phyloP scores from a whole-genome alignment of 495 filamentous ascomycete genomes.

The Coniosporium apollinis region DNA sequence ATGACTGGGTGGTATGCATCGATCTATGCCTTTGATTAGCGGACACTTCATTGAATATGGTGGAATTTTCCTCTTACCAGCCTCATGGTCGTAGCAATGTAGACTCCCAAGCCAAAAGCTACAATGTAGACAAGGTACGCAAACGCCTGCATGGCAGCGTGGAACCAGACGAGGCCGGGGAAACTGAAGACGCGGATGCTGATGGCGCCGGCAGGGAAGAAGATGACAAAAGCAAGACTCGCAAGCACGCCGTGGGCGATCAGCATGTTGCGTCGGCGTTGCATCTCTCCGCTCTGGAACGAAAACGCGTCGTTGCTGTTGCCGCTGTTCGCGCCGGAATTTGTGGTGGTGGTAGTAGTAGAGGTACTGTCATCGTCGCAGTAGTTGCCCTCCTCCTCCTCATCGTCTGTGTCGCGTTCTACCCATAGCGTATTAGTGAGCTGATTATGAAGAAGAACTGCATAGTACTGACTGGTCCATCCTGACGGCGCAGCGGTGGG shows the following conservation, averaged over 20 bases:
- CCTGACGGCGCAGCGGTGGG: too few species aligned
- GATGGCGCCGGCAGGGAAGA: slow-evolving; percentile 32
- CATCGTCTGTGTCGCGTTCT: too few species aligned
- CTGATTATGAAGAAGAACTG: too few species aligned
- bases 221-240: slow-evolving; percentile 22
- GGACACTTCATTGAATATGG: not conserved
- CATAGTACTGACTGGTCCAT: too few species aligned
- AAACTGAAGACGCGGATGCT: slow-evolving; percentile 27
- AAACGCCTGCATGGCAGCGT: slow-evolving; percentile 21
- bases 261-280: too few species aligned
- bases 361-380: too few species aligned
- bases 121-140: slow-evolving; percentile 21
- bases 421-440: too few species aligned
- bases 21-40: slow-evolving; percentile 6
- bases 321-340: not conserved
- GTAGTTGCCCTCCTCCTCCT: too few species aligned
- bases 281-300: too few species aligned
- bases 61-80: slow-evolving; percentile 8
- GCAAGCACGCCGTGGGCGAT: slow-evolving; percentile 23
- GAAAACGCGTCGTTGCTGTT: not conserved
- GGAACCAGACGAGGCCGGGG: slow-evolving; percentile 22
- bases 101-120: slow-evolving; percentile 21
- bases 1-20: slow-evolving; percentile 20
- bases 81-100: slow-evolving; percentile 15
- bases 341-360: too few species aligned